Evolutionary conservation across 1,284 basidiomycete genomes (phyloP).

Genomic region (Austroboletus olivaceoglutinosus): DNA sequence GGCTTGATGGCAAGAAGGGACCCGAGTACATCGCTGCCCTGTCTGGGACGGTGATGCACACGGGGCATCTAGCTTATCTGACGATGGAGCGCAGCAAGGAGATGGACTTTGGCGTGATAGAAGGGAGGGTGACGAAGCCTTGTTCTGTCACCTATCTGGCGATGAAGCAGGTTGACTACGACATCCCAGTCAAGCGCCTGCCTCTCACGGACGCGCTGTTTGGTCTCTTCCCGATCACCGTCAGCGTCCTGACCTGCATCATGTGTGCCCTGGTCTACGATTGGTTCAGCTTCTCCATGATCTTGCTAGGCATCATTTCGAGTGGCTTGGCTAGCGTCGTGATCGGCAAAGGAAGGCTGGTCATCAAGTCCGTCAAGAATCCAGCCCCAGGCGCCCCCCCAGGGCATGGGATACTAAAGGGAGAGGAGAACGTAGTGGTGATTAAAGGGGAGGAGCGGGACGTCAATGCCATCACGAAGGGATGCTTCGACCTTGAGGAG

Average conservation of each 20-base stretch:
- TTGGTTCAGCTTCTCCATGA: background rate
- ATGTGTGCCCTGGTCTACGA: background rate
- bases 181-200: background rate
- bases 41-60: background rate
- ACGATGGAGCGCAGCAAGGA: background rate
- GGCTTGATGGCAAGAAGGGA: background rate
- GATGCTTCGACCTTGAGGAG: background rate
- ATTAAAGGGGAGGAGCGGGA: background rate
- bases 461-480: background rate
- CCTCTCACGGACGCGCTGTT: background rate
- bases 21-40: background rate
- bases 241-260: background rate
- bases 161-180: background rate
- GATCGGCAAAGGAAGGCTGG: background rate
- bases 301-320: background rate
- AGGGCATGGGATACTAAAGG: background rate
- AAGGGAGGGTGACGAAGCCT: background rate
- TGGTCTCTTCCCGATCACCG: background rate
- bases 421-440: background rate
- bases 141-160: background rate
- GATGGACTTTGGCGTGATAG: background rate
- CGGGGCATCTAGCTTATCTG: background rate
- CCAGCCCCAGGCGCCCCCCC: background rate
- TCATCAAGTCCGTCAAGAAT: background rate
- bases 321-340: background rate